These are phyloP conservation scores for Colletotrichum simmondsii DNA, from an alignment of 2,329 filamentous ascomycete species.

Conservation along the genomic window DNA sequence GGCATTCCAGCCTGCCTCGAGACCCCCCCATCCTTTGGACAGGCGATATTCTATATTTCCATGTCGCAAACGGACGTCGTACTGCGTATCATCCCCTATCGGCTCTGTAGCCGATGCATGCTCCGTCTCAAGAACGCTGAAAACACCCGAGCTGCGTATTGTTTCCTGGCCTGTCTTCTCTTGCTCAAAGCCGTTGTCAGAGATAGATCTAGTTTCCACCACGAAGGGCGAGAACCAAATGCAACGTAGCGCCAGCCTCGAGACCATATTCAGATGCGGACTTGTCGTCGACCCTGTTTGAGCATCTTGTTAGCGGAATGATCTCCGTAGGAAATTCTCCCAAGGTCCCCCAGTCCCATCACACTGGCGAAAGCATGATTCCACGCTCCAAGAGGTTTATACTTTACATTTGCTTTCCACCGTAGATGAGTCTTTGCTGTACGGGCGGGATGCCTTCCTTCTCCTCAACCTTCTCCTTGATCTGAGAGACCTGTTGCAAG, in stretches of 20 bases:
- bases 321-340: background rate
- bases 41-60: background rate
- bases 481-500: constrained; percentile 79
- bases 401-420: constrained; percentile 93
- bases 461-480: constrained; percentile 99
- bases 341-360: background rate
- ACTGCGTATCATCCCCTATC: background rate
- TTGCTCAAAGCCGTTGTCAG: background rate
- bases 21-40: background rate
- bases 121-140: background rate
- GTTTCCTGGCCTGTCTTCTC: background rate
- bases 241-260: constrained; percentile 90
- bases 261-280: constrained; percentile 91
- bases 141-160: background rate
- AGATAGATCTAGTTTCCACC: constrained; percentile 65
- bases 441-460: constrained; percentile 98
- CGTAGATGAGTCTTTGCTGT: constrained; percentile 95
- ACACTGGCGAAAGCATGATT: background rate
- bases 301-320: background rate
- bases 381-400: background rate
- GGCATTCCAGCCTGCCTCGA: background rate
- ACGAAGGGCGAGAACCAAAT: constrained; percentile 93
- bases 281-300: constrained; percentile 88
- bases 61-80: background rate
- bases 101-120: too few species aligned